A percentile compares a stretch with the other conserved stretches of the same genome.
These are phyloP conservation scores for Bathelium albidoporum DNA, from an alignment of 495 filamentous ascomycete genomes.

Conservation along the genomic window DNA sequence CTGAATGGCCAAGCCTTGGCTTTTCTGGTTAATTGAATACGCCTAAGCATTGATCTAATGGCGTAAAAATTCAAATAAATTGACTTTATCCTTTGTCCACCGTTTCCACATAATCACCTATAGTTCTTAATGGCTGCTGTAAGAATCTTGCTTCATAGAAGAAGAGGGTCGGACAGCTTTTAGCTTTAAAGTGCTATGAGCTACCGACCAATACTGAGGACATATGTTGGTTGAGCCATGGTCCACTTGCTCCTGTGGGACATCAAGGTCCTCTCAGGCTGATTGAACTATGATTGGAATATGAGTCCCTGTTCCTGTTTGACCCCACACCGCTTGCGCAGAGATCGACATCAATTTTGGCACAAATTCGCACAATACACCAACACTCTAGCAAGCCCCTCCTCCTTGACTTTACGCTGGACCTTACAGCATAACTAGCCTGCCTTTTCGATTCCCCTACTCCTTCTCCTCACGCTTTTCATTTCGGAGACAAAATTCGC, in stretches of 20 bases:
- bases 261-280: too few relatives aligned
- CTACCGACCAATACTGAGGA: too few relatives aligned
- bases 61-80: not conserved
- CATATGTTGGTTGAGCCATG: too few relatives aligned
- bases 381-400: not conserved
- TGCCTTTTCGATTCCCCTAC: not conserved
- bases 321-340: not conserved
- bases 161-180: too few relatives aligned
- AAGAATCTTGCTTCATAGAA: too few relatives aligned
- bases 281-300: too few relatives aligned
- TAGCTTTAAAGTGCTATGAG: too few relatives aligned
- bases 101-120: too few relatives aligned
- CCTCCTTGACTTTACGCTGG: not conserved
- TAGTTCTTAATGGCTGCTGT: too few relatives aligned
- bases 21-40: not conserved
- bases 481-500: too few relatives aligned
- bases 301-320: not conserved
- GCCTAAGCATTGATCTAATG: not conserved
- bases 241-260: too few relatives aligned
- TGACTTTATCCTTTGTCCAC: not conserved
- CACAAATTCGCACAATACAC: not conserved
- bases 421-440: not conserved
- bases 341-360: conserved; percentile 2
- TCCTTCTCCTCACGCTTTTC: too few relatives aligned
- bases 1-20: not conserved